Evolutionary conservation across 2,329 filamentous ascomycete species (phyloP).

Genomic region (Exutisphaerella laricina): DNA sequence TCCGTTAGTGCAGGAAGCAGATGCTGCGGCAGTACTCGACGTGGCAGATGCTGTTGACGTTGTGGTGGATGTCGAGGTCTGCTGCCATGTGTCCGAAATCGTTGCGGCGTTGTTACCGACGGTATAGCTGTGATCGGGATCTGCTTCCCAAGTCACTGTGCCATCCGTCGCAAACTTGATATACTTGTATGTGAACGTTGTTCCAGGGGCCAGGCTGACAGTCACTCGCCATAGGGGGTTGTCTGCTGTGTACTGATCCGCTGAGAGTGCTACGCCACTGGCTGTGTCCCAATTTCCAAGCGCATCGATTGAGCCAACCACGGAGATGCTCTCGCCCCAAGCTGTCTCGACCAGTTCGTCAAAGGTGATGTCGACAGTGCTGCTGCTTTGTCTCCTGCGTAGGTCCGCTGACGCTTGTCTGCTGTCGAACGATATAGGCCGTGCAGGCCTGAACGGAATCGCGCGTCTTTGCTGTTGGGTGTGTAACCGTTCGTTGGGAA

Average conservation of each 20-base stretch:
- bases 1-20: constrained; percentile 28
- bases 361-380: constrained; percentile 50
- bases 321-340: constrained; percentile 59
- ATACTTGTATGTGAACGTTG: constrained; percentile 54
- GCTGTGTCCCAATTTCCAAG: constrained; percentile 57
- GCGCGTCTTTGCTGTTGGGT: neutral
- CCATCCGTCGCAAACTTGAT: constrained; percentile 54
- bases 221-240: constrained; percentile 59
- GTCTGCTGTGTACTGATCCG: constrained; percentile 52
- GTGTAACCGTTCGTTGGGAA: constrained; percentile 1
- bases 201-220: constrained; percentile 52
- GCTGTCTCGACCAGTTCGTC: constrained; percentile 52
- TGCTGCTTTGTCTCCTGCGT: constrained; percentile 3
- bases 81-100: constrained; percentile 38
- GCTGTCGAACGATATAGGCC: constrained; percentile 8
- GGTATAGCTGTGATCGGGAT: constrained; percentile 43
- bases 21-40: constrained; percentile 17
- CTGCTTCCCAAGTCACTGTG: constrained; percentile 58
- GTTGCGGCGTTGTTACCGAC: constrained; percentile 36
- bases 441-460: constrained; percentile 3
- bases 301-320: constrained; percentile 54
- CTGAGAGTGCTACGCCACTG: constrained; percentile 53
- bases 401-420: neutral
- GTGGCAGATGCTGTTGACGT: constrained; percentile 17
- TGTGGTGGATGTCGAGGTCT: constrained; percentile 11